Evolutionary conservation across 2,329 filamentous ascomycete genomes (phyloP).

Genomic region (Fusarium beomiforme): DNA sequence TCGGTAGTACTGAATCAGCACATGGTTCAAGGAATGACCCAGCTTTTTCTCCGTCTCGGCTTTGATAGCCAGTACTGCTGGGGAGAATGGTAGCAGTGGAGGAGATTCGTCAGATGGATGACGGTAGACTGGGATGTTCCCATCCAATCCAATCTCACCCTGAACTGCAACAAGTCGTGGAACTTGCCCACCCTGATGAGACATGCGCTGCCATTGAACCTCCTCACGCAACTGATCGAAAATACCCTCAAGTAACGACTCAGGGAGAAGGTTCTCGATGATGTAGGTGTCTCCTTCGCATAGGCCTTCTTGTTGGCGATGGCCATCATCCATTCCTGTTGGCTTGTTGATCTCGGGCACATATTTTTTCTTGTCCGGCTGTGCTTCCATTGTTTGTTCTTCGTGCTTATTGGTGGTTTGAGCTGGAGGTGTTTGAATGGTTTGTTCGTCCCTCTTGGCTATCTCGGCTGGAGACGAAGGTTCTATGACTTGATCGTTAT

Average conservation of each 20-base stretch:
- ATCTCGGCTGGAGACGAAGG: background rate
- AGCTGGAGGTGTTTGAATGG: background rate
- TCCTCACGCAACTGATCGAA: conserved; percentile 79
- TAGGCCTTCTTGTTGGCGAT: conserved; percentile 60
- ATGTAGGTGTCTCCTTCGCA: conserved; percentile 86
- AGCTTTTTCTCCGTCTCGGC: conserved; percentile 74
- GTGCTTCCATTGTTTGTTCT: background rate
- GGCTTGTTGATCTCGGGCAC: conserved; percentile 15
- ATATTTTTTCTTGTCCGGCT: background rate
- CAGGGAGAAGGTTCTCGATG: conserved; percentile 74
- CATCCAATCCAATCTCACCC: conserved; percentile 74
- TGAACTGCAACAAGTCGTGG: conserved; percentile 92
- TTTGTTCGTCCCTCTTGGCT: background rate
- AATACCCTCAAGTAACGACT: conserved; percentile 62
- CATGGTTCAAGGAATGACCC: conserved; percentile 88
- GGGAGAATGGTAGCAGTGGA: conserved; percentile 78
- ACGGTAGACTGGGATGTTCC: conserved; percentile 88
- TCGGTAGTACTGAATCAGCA: conserved; percentile 93
- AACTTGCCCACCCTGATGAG: conserved; percentile 89
- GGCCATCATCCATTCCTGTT: conserved; percentile 2
- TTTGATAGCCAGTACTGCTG: conserved; percentile 75
- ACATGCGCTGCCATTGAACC: conserved; percentile 91
- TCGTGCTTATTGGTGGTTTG: background rate
- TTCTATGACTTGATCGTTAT: background rate
- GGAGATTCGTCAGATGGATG: conserved; percentile 92